Evolutionary conservation across 2,329 filamentous ascomycete genomes (phyloP), one percentile per base, ranked within the genome.

Genomic region (Epichloe uncinata): DNA sequence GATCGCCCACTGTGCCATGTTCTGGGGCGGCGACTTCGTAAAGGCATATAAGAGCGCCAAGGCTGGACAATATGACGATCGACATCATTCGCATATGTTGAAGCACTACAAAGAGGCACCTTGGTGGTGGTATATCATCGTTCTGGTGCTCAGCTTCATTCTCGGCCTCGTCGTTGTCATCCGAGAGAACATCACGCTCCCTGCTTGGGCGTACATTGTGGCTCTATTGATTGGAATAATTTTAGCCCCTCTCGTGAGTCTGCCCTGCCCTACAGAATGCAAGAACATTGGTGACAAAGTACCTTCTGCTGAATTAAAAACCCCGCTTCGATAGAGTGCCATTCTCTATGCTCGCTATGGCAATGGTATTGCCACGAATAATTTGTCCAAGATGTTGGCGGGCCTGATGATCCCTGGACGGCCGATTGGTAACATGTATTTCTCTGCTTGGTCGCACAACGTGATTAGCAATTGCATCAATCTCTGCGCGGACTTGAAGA

Each of bases 391-490:
- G 54, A 75, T 78, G 74, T 52, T 79, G 45, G 75, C 69, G 0
- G 75, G 75, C 47, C 63, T 77, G 3, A 61, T 74, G 51, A 54
- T 77, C 2, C 75, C 75, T 2, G 71, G 68, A 2, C 69, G 70
- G 1, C 75, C 75, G 0, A 55, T 78, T 4, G 75, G 73, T 2
- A 78, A 78, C 59, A 75, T 78, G 72, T 78, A 78, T 59, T 78
- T 78, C 57, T 72, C 75, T 7, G 71, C 71, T 11, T 79, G 75
- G 75, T 79, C 75, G 1, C 77, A 80, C 60, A 76, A 73, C 37
- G 73, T 79, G 45, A 78, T 80, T 45, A 15, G 50, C 2, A 75
- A 75, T 46, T 63, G 68, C 0, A 71, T 79, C 42, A 72, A 64
- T 49, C 62, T 80, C 6, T 73, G 66, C 37, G 73, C 69, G 44